These are phyloP conservation scores for Phytophthora cajani DNA, from an alignment of 352 stramenopile species.

Conservation along the genomic window DNA sequence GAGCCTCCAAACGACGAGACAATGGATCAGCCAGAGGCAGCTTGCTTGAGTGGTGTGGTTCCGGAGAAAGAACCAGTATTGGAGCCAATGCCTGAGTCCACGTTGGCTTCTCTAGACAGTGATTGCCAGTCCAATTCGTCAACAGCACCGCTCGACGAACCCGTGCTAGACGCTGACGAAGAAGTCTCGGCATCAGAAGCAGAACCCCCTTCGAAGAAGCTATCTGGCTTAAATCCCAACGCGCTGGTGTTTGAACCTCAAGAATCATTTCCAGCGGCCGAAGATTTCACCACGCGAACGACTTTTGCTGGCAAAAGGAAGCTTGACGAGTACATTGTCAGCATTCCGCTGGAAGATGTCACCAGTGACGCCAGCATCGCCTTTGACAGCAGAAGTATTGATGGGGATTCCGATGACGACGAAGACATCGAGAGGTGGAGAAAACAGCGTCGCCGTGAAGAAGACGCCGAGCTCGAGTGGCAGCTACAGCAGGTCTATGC, in stretches of 20 bases:
- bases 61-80: conserved; percentile 15
- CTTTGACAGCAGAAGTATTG: conserved; percentile 20
- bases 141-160: conserved; percentile 21
- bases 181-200: conserved; percentile 4
- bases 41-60: neutral
- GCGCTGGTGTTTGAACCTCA: conserved; percentile 64
- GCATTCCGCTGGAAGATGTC: conserved; percentile 46
- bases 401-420: conserved; percentile 39
- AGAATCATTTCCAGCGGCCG: neutral
- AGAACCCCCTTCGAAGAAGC: conserved; percentile 11
- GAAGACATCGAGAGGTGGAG: conserved; percentile 26
- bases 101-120: conserved; percentile 2
- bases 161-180: conserved; percentile 17
- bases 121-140: conserved; percentile 18
- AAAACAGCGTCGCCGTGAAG: conserved; percentile 52
- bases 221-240: conserved; percentile 62
- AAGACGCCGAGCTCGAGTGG: conserved; percentile 64
- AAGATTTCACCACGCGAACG: conserved; percentile 8
- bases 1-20: neutral
- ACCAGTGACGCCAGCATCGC: conserved; percentile 22
- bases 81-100: conserved; percentile 27
- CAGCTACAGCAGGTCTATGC: conserved; percentile 81
- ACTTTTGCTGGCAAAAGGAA: conserved; percentile 62
- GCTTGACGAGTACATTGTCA: conserved; percentile 75
- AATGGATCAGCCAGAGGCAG: neutral